Base-by-base conservation (phyloP, 768 basidiomycete species). In the Rubroboletus pulcherrimus region DNA sequence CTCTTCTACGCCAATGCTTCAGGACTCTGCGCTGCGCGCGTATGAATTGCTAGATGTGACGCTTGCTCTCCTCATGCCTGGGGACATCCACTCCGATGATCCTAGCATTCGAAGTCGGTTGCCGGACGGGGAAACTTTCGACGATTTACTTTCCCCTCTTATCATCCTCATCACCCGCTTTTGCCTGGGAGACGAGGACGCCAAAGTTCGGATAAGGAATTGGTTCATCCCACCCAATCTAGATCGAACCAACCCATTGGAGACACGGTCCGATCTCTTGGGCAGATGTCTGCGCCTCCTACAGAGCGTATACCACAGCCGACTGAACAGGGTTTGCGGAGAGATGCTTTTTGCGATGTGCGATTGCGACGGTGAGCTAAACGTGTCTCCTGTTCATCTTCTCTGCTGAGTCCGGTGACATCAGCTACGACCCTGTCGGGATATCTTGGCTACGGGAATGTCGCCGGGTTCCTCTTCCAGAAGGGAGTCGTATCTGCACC, bases 401-500 rank as follows among this genome's bases (percentile, higher is more conserved):
- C 50, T 30, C 14, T 42, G 31, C 46, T 57, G 44, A 57, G 11
- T 39, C 4, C 14, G n/a, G 39, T 12, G 26, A 24, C 19, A 21
- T 46, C 65, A 86, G 93, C 89, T n/a, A 76, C 80, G 6, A 81
- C 78, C 0, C 75, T 98, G 15, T 82, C 84, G n/a, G 80, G 84
- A 5, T 81, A 89, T 42, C 81, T 97, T 50, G 96, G 96, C 7
- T 99, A 99, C 63, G 96, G 96, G 40, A 94, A 94, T 67, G 93
- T 94, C 40, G 93, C 94, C 0, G 97, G 97, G 1, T 90, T 93
- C 78, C 78, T 99, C 26, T 95, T 93, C 75, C 85, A 89, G 67
- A 95, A 93, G 66, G 94, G 93, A 15, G 79, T 98, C 62, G 78
- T 89, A 65, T 79, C 71, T 53, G 80, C 83, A 7, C 89, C 86